These are phyloP conservation scores for Penicillium sp. DNA, from an alignment of 2,329 filamentous ascomycete genomes.

Conservation along the genomic window DNA sequence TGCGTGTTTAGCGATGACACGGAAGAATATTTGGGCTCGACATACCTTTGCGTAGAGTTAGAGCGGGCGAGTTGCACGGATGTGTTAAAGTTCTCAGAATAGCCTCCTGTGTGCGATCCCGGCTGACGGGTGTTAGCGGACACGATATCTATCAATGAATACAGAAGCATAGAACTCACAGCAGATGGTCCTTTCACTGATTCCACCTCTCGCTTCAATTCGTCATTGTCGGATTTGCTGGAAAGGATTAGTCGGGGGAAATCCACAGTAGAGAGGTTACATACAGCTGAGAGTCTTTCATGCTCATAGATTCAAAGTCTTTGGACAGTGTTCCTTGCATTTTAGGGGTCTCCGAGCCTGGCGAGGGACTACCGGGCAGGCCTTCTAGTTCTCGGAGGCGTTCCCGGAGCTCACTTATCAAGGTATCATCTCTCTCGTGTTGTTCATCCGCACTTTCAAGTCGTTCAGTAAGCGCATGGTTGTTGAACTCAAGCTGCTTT, in stretches of 20 bases:
- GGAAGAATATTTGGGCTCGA: neutral
- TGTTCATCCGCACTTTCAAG: conserved; percentile 46
- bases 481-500: conserved; percentile 51
- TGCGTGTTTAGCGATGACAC: neutral
- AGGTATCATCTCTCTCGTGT: conserved; percentile 41
- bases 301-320: conserved; percentile 43
- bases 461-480: conserved; percentile 47
- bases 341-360: conserved; percentile 41
- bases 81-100: conserved; percentile 35
- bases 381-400: conserved; percentile 45
- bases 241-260: conserved; percentile 17
- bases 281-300: conserved; percentile 41
- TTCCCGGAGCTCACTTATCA: conserved; percentile 44
- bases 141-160: neutral
- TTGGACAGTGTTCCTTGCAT: conserved; percentile 42
- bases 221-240: conserved; percentile 44
- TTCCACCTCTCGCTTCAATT: conserved; percentile 39
- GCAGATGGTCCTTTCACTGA: conserved; percentile 29
- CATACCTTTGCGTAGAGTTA: conserved; percentile 39
- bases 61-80: conserved; percentile 34
- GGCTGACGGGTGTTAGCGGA: conserved; percentile 21
- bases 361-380: conserved; percentile 39
- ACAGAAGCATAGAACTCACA: conserved; percentile 12
- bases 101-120: conserved; percentile 30
- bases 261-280: conserved; percentile 9